Percentiles rank a stretch among this genome's conserved stretches.
phyloP scores from a whole-genome alignment of 805 yeast species.

The Wickerhamomyces mucosus region DNA sequence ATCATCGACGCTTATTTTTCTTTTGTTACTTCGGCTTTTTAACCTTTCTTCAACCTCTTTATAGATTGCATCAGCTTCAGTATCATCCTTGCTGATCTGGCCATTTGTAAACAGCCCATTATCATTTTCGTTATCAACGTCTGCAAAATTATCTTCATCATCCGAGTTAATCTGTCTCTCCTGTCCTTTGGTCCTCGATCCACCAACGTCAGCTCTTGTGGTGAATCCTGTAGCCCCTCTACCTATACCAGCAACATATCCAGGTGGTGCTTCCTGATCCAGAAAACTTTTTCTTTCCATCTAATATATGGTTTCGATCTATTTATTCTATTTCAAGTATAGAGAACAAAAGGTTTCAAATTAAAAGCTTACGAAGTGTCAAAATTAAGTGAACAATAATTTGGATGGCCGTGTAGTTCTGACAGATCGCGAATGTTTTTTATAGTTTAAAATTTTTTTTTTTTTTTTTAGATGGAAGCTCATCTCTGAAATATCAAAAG shows the following conservation, averaged over 20 bases:
- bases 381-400: no score
- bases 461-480: no score
- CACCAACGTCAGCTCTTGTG: constrained; percentile 70
- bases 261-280: constrained; percentile 80
- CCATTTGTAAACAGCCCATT: constrained; percentile 21
- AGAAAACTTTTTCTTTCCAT: constrained; percentile 38
- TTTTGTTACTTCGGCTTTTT: constrained; percentile 21
- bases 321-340: no score
- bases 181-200: constrained; percentile 26
- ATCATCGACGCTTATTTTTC: constrained; percentile 15
- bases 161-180: constrained; percentile 16
- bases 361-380: no score
- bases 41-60: constrained; percentile 53
- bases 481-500: no score
- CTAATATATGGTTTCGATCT: no score
- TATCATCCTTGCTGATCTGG: constrained; percentile 44
- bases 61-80: constrained; percentile 70
- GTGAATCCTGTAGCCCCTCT: constrained; percentile 94
- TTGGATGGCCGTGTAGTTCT: no score
- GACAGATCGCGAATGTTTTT: no score
- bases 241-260: constrained; percentile 87
- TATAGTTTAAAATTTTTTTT: no score
- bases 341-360: no score
- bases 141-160: constrained; percentile 15
- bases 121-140: constrained; percentile 17